phyloP scores from a whole-genome alignment of 2,329 filamentous ascomycete genomes.

The Xylariaceae sp. region DNA sequence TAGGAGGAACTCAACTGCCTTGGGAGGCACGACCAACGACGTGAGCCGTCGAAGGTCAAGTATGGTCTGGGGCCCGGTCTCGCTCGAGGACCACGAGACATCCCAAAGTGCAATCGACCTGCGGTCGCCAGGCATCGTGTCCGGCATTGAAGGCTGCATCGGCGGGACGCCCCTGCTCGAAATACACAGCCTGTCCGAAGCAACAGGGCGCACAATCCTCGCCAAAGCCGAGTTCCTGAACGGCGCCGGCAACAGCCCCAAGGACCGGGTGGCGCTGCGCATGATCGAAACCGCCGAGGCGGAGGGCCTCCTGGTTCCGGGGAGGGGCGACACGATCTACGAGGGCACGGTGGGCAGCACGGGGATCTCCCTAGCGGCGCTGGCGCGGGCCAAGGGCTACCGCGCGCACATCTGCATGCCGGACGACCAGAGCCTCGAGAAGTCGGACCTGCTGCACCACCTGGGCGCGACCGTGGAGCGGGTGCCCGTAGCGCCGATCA shows the following conservation, averaged over 20 bases:
- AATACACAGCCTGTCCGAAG: conserved; percentile 83
- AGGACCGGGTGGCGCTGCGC: conserved; percentile 90
- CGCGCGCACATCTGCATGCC: conserved; percentile 97
- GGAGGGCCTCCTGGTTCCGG: conserved; percentile 74
- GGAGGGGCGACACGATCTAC: conserved; percentile 91
- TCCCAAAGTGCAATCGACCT: conserved; percentile 28
- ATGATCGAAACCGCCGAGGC: conserved; percentile 87
- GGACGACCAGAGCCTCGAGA: conserved; percentile 86
- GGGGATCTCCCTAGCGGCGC: conserved; percentile 89
- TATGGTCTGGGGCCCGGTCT: conserved; percentile 55
- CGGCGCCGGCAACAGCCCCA: conserved; percentile 90
- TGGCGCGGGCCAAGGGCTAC: conserved; percentile 88
- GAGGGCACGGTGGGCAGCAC: conserved; percentile 97
- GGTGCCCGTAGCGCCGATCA: conserved; percentile 88
- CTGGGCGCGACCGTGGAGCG: conserved; percentile 92
- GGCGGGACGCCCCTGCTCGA: conserved; percentile 90
- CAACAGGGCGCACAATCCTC: conserved; percentile 86
- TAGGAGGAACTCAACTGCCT: conserved; percentile 15
- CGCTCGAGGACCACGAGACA: conserved; percentile 62
- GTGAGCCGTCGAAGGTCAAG: conserved; percentile 47
- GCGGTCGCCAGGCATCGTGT: conserved; percentile 56
- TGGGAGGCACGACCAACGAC: conserved; percentile 14
- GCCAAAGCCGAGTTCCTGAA: conserved; percentile 97
- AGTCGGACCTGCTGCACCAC: conserved; percentile 85
- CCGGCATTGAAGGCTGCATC: conserved; percentile 90